Conservation (phyloP, 352 stramenopile species). For the Pythium periplocum region DNA sequence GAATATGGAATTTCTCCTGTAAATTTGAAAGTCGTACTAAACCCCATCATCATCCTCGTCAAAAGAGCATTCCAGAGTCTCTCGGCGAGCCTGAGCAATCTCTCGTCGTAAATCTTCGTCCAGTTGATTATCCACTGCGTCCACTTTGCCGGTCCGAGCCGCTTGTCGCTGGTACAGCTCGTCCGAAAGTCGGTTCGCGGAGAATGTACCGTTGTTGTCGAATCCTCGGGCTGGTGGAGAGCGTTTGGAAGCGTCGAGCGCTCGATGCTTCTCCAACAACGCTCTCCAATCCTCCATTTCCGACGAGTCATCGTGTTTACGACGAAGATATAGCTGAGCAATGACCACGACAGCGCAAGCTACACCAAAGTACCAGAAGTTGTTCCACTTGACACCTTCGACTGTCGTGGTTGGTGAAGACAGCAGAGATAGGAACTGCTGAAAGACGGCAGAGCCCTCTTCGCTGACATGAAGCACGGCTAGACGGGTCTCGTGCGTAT, state of each 20-base stretch:
- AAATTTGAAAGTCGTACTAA: slow-evolving; percentile 2
- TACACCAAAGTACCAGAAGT: no score
- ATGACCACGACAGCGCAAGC: neutral
- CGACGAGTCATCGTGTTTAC: neutral
- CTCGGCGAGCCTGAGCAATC: slow-evolving; percentile 23
- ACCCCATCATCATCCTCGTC: slow-evolving; percentile 16
- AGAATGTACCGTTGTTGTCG: neutral
- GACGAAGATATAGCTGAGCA: slow-evolving; percentile 11
- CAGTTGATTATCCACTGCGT: neutral
- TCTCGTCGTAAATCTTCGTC: slow-evolving; percentile 16
- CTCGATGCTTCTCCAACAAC: slow-evolving; percentile 4
- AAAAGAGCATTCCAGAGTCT: slow-evolving; percentile 31
- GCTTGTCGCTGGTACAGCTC: no score
- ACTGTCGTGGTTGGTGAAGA: no score
- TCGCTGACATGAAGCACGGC: no score
- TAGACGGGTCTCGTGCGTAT: no score
- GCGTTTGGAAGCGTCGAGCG: neutral
- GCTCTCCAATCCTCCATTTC: slow-evolving; percentile 9
- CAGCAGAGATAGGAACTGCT: no score
- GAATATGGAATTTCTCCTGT: neutral
- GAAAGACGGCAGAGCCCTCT: no score
- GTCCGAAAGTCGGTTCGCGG: no score
- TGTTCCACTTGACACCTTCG: no score
- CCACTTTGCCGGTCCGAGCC: no score
- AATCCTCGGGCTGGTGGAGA: neutral